Conservation (phyloP, 352 stramenopile species). For the Globisporangium cederbergense region DNA sequence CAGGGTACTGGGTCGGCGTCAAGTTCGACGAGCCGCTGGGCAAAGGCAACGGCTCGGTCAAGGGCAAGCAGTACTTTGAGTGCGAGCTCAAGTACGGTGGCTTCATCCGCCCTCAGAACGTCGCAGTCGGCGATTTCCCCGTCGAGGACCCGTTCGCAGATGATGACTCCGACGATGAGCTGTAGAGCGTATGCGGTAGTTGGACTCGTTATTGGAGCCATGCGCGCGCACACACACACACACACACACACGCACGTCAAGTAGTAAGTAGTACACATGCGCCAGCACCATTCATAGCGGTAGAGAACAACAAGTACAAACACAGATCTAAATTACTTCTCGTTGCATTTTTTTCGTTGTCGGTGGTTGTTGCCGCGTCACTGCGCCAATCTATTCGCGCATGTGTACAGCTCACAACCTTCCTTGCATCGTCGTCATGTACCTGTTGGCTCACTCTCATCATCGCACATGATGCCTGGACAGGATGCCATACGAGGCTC, state of each 20-base stretch:
- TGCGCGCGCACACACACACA: not conserved
- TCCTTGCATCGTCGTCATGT: not conserved
- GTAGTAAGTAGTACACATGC: not conserved
- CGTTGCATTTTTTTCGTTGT: conserved; percentile 27
- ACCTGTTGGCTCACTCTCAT: not conserved
- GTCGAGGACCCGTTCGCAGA: conserved; percentile 76
- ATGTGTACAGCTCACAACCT: not conserved
- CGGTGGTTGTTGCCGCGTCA: not conserved
- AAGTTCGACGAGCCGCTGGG: conserved; percentile 96
- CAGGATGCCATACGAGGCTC: not conserved
- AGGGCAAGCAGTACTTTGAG: conserved; percentile 92
- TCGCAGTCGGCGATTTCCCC: conserved; percentile 92
- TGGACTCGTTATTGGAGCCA: not conserved
- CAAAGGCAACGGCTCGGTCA: conserved; percentile 91
- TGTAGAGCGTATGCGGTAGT: conserved; percentile 29
- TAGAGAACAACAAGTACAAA: conserved; percentile 18
- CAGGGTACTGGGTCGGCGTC: conserved; percentile 94
- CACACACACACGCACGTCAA: not conserved
- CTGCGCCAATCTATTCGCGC: conserved; percentile 6
- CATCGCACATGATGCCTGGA: not conserved
- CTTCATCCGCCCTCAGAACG: conserved; percentile 95
- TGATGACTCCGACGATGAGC: conserved; percentile 64
- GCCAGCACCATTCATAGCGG: not conserved
- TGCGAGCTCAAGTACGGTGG: conserved; percentile 89
- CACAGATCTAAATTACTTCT: conserved; percentile 54